phyloP scores from a whole-genome alignment of 352 stramenopile genomes.

The Phytophthora pisi region DNA sequence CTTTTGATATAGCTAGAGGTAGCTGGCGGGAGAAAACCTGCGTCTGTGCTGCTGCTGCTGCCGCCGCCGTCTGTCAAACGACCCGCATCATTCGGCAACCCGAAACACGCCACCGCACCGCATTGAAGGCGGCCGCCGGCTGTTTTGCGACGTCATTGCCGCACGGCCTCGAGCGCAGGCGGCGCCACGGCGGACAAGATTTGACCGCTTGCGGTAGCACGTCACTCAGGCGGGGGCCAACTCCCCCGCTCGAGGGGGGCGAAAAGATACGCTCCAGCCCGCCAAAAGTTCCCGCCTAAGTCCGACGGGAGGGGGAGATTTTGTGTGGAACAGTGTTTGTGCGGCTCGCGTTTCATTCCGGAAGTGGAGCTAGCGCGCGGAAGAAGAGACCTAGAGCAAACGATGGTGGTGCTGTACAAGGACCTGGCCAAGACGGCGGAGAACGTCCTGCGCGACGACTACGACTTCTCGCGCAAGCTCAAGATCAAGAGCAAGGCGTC shows the following conservation, averaged over 20 bases:
- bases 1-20: neutral
- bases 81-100: constrained; percentile 37
- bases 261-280: constrained; percentile 20
- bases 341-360: constrained; percentile 50
- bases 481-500: constrained; percentile 84
- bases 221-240: neutral
- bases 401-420: constrained; percentile 79
- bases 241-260: neutral
- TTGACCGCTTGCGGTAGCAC: neutral
- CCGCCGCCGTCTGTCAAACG: constrained; percentile 15
- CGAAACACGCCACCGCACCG: constrained; percentile 24
- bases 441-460: constrained; percentile 77
- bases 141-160: constrained; percentile 31
- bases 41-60: constrained; percentile 1
- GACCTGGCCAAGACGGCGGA: constrained; percentile 81
- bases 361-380: constrained; percentile 37
- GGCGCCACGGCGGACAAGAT: neutral
- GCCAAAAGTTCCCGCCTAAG: neutral
- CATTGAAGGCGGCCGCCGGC: constrained; percentile 15
- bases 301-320: constrained; percentile 23
- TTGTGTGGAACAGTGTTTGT: constrained; percentile 39
- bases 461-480: constrained; percentile 81
- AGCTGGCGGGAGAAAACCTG: constrained; percentile 10
- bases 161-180: neutral
- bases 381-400: constrained; percentile 22